These are phyloP conservation scores for Spirogloea muscicola DNA, from an alignment of 139 green algal species.

Conservation along the genomic window DNA sequence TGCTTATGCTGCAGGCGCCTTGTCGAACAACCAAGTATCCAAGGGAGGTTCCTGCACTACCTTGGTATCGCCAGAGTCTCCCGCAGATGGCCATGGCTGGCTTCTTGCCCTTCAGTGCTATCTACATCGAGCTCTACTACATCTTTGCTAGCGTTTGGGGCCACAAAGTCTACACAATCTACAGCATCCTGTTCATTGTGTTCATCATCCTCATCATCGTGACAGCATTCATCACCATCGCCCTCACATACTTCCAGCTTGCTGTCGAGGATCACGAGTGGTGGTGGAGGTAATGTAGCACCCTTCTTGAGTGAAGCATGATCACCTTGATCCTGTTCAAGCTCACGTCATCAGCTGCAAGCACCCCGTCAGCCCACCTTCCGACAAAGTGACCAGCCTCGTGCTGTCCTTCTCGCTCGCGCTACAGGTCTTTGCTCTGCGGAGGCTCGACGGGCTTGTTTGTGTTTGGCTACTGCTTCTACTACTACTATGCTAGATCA, in stretches of 20 bases:
- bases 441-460: slow-evolving; percentile 94
- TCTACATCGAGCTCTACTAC: slow-evolving; percentile 76
- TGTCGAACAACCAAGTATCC: slow-evolving; percentile 62
- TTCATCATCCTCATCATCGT: slow-evolving; percentile 67
- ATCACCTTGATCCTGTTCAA: too few species aligned
- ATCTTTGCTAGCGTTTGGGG: slow-evolving; percentile 71
- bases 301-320: too few species aligned
- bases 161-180: slow-evolving; percentile 73
- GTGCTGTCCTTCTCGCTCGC: too few species aligned
- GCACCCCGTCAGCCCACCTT: too few species aligned
- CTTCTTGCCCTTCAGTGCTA: slow-evolving; percentile 71
- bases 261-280: slow-evolving; percentile 61
- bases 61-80: slow-evolving; percentile 57
- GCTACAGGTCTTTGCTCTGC: slow-evolving; percentile 72
- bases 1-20: too few species aligned
- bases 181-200: slow-evolving; percentile 65
- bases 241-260: slow-evolving; percentile 66
- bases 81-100: slow-evolving; percentile 63
- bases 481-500: slow-evolving; percentile 85
- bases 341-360: too few species aligned
- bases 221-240: slow-evolving; percentile 63
- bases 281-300: slow-evolving; percentile 66
- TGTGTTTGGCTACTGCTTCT: slow-evolving; percentile 95
- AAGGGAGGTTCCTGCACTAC: slow-evolving; percentile 57
- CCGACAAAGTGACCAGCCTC: too few species aligned